Evolutionary conservation across 2,329 filamentous ascomycete species (phyloP), one percentile per base, ranked within the genome.

Genomic region (Aureobasidium sp.): DNA sequence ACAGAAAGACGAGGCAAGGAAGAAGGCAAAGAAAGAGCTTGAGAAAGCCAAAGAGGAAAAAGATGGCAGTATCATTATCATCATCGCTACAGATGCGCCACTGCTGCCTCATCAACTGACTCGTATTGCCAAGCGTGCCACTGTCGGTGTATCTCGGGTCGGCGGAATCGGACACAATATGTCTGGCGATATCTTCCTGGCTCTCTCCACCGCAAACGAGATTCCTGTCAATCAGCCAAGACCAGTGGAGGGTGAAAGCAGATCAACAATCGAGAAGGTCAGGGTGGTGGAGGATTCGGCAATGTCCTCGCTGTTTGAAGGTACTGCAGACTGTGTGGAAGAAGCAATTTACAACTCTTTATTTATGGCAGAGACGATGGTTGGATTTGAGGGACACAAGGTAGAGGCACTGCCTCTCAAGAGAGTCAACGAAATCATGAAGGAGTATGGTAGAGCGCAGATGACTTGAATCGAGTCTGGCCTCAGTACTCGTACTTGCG

Each of bases 11-110:
- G 44, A 30, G 9, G 10, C 8, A 21, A 25, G 44, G 25, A 59
- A 27, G 30, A 34, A 30, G n/a, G 41, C 30, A n/a, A 47, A 48
- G 44, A 1, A 48, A 15, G 55, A 49, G 11, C 44, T 59, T 25
- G 55, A 59, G 25, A 59, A 59, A 44, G 30, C 39, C 13, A 59
- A 59, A n/a, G 30, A 47, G 15, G 32, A 41, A 9, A 49, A 59
- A 21, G 55, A 59, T 7, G 55, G 44, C 32, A 59, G 55, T n/a
- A 49, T 59, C 44, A 49, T 59, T n/a, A 34, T 59, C 44, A 25
- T 59, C 8, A 49, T 59, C 21, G 42, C 55, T 15, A 59, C 42
- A 32, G 44, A 59, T 37, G 44, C 25, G 13, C 53, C 53, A 10
- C 13, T 45, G n/a, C 41, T 57, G 10, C 55, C 44, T 13, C 54